A percentile compares a stretch with the other conserved stretches of the same genome.
These are phyloP conservation scores for Beauveria varroae DNA, from an alignment of 2,329 filamentous ascomycete species.

Conservation along the genomic window DNA sequence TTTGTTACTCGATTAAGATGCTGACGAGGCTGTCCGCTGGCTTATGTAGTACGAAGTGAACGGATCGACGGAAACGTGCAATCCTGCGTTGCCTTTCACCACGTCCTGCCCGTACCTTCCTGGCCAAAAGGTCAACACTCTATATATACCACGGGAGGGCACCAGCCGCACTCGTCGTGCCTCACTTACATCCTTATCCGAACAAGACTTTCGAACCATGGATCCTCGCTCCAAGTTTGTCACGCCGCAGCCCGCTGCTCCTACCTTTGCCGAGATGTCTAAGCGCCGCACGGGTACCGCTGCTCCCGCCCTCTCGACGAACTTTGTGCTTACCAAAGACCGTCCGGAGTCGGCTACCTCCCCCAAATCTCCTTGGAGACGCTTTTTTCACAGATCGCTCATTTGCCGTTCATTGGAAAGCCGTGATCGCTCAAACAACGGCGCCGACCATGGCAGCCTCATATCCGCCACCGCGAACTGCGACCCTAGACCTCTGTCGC, in stretches of 20 bases:
- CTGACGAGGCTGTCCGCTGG: conserved; percentile 7
- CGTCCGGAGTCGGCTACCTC: conserved; percentile 27
- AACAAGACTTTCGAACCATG: conserved; percentile 62
- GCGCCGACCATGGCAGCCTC: conserved; percentile 23
- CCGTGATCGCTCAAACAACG: background rate
- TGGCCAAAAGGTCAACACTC: conserved; percentile 77
- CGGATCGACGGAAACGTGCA: conserved; percentile 67
- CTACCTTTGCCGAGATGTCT: conserved; percentile 18
- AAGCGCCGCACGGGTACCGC: conserved; percentile 23
- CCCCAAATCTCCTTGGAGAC: conserved; percentile 34
- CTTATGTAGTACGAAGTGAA: conserved; percentile 71
- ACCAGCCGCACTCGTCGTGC: conserved; percentile 52
- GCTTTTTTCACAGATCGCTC: conserved; percentile 24
- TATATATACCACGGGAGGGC: conserved; percentile 70
- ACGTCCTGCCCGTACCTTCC: conserved; percentile 78
- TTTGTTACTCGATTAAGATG: background rate
- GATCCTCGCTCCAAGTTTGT: conserved; percentile 70
- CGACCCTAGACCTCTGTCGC: conserved; percentile 15
- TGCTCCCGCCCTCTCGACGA: conserved; percentile 32
- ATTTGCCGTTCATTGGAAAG: background rate
- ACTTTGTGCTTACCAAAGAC: conserved; percentile 28
- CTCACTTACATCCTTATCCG: conserved; percentile 54
- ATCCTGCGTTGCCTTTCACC: conserved; percentile 64
- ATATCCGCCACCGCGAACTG: conserved; percentile 19
- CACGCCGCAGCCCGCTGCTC: conserved; percentile 49